phyloP scores from a whole-genome alignment of 1,284 basidiomycete species.

The Trichosporon sp. region DNA sequence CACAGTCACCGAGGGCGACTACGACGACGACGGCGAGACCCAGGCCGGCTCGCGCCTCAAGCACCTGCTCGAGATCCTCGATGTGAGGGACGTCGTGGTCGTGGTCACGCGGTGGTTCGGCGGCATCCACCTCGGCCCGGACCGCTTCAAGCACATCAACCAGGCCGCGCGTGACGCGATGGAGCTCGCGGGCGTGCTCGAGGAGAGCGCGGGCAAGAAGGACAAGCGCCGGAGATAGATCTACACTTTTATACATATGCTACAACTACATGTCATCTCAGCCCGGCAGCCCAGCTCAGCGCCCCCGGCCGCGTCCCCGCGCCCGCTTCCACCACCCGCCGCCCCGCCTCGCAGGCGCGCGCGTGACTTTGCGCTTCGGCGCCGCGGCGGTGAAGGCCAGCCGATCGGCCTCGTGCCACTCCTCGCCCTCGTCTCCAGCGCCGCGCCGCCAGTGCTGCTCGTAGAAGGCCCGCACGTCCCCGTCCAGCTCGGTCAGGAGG shows the following conservation, averaged over 20 bases:
- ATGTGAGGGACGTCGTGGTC: conserved; percentile 64
- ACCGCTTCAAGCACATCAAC: conserved; percentile 88
- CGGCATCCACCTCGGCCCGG: conserved; percentile 69
- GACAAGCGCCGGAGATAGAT: not conserved
- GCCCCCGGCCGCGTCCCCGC: not conserved
- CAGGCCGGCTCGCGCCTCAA: conserved; percentile 81
- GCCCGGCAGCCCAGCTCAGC: not conserved
- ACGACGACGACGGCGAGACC: conserved; percentile 88
- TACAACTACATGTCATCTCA: not conserved
- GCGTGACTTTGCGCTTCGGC: conserved; percentile 4
- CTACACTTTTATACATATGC: conserved; percentile 6
- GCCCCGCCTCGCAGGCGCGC: not conserved
- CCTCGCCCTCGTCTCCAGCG: conserved; percentile 17
- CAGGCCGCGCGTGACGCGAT: conserved; percentile 81
- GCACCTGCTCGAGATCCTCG: conserved; percentile 81
- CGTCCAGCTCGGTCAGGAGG: conserved; percentile 25
- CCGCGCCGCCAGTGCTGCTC: conserved; percentile 38
- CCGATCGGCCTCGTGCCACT: not conserved
- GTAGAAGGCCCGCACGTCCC: conserved; percentile 29
- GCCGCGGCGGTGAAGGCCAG: conserved; percentile 7
- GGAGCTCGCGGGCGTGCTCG: conserved; percentile 73
- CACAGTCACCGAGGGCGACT: conserved; percentile 56
- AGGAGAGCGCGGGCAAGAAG: conserved; percentile 34
- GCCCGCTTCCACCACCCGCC: not conserved
- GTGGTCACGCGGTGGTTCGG: conserved; percentile 58